Evolutionary conservation across 805 yeast species (phyloP).

Genomic region (Teunomyces atbi): DNA sequence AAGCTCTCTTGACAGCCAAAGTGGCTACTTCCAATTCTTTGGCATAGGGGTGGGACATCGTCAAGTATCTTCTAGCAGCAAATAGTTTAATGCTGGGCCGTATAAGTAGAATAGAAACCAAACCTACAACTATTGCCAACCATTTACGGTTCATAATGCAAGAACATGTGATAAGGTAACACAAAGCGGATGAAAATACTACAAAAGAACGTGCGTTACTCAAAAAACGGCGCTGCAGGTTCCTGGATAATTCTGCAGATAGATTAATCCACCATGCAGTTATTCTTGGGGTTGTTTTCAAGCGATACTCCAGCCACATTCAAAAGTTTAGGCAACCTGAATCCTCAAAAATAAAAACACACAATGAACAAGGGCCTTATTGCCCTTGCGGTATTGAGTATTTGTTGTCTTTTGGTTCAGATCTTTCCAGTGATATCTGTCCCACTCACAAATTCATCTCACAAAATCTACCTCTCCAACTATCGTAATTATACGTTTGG

Average conservation of each 20-base stretch:
- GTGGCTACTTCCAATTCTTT: conserved; percentile 79
- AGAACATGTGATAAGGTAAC: conserved; percentile 8
- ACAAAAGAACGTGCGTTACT: neutral
- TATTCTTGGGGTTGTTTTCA: too few relatives aligned
- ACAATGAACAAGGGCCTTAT: conserved; percentile 31
- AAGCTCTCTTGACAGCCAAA: conserved; percentile 86
- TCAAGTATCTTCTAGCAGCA: neutral
- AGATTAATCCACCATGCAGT: too few relatives aligned
- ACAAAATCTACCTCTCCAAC: conserved; percentile 28
- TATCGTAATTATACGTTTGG: conserved; percentile 38
- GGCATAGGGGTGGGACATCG: conserved; percentile 39
- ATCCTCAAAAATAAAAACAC: neutral
- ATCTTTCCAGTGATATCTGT: conserved; percentile 42
- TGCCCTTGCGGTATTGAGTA: conserved; percentile 25
- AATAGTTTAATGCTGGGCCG: conserved; percentile 4
- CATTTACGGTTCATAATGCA: conserved; percentile 6
- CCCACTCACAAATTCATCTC: conserved; percentile 27
- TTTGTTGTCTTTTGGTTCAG: conserved; percentile 34
- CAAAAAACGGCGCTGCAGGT: too few relatives aligned
- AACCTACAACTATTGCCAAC: neutral
- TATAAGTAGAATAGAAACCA: conserved; percentile 5
- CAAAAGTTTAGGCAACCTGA: too few relatives aligned
- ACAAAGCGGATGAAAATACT: neutral
- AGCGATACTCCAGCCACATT: too few relatives aligned
- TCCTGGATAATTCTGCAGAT: neutral